Percentiles rank a stretch among this genome's conserved stretches.
phyloP scores from a whole-genome alignment of 2,329 filamentous ascomycete species.

The Trichoderma guizhouense region DNA sequence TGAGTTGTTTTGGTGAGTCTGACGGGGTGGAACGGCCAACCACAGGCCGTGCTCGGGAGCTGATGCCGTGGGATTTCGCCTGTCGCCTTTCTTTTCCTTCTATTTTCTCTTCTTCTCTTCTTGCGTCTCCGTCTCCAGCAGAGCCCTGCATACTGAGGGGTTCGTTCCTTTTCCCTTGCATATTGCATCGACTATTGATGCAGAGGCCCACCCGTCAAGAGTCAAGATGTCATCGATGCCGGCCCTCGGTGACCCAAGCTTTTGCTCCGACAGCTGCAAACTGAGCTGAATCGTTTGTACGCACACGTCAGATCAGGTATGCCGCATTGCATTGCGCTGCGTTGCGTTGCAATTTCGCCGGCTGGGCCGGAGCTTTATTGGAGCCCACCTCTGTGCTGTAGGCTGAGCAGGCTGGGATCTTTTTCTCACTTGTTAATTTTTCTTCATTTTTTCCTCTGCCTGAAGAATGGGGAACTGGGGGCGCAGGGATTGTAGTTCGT shows the following conservation, averaged over 20 bases:
- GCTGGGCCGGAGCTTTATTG: neutral
- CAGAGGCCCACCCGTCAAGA: neutral
- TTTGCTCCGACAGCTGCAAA: neutral
- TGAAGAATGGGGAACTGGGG: neutral
- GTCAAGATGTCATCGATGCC: neutral
- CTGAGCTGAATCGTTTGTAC: neutral
- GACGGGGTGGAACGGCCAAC: neutral
- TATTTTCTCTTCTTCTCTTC: neutral
- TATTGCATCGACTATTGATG: neutral
- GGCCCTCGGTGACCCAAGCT: neutral
- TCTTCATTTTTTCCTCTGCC: neutral
- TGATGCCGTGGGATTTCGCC: neutral
- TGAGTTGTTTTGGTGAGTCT: neutral
- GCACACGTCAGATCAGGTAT: neutral
- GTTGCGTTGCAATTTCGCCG: neutral
- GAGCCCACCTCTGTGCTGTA: neutral
- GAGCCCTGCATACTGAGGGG: neutral
- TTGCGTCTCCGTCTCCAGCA: neutral
- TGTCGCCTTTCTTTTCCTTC: neutral
- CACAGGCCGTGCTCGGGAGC: neutral
- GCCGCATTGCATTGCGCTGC: neutral
- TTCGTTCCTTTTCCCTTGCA: neutral
- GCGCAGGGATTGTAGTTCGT: neutral
- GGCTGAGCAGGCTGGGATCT: neutral
- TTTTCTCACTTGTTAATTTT: neutral